Percentiles rank a stretch among this genome's conserved stretches.
These are phyloP conservation scores for Puccinia polysora DNA, from an alignment of 1,284 basidiomycete genomes.

Conservation along the genomic window DNA sequence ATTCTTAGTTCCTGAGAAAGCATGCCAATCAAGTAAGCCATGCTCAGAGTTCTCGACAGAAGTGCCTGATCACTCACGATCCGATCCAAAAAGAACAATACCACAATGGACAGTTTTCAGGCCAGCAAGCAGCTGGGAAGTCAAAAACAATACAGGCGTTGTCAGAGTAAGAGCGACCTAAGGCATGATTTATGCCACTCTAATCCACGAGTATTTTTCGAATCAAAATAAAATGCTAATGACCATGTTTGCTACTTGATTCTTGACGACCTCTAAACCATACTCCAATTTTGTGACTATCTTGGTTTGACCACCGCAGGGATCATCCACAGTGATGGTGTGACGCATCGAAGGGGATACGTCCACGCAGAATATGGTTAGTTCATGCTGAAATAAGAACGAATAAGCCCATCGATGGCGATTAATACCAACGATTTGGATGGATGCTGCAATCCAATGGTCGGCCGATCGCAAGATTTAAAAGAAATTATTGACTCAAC, in stretches of 20 bases:
- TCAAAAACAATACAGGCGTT: background rate
- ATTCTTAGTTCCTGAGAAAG: conserved; percentile 22
- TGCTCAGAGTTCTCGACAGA: background rate
- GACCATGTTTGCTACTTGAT: conserved; percentile 34
- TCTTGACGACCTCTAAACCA: conserved; percentile 29
- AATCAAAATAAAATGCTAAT: background rate
- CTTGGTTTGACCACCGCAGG: background rate
- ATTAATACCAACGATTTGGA: too few species aligned
- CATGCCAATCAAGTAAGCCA: background rate
- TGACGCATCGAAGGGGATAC: conserved; percentile 28
- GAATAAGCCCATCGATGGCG: too few species aligned
- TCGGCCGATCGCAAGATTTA: too few species aligned
- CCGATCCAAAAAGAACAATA: conserved; percentile 34
- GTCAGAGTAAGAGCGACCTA: background rate
- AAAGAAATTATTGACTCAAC: too few species aligned
- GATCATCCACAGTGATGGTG: background rate
- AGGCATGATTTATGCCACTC: too few species aligned
- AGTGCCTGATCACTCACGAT: conserved; percentile 13
- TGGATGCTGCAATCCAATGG: too few species aligned
- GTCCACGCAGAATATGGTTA: conserved; percentile 34
- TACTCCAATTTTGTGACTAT: conserved; percentile 26
- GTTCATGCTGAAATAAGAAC: too few species aligned
- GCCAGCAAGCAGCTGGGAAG: conserved; percentile 28
- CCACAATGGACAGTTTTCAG: conserved; percentile 41
- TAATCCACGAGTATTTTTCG: too few species aligned